These are phyloP conservation scores for Violaceomyces palustris DNA, from an alignment of 1,284 basidiomycete genomes.

Conservation along the genomic window DNA sequence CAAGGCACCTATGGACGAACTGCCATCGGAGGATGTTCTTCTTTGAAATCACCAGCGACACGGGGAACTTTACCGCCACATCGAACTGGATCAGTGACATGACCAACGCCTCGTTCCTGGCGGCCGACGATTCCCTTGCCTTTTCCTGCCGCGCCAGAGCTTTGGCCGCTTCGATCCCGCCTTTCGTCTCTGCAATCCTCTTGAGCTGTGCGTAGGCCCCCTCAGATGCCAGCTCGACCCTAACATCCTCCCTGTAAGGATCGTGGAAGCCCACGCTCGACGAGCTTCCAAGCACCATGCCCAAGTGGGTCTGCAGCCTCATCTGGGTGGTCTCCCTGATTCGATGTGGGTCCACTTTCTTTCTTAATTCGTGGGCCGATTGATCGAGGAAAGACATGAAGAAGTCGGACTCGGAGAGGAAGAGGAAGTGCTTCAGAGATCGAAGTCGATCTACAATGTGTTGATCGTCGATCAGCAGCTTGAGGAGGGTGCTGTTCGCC, in stretches of 20 bases:
- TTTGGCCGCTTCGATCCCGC: conserved; percentile 48
- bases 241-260: conserved; percentile 48
- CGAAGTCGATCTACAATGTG: conserved; percentile 44
- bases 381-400: conserved; percentile 49
- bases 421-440: conserved; percentile 50
- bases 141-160: conserved; percentile 5
- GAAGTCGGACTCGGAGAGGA: conserved; percentile 48
- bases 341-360: conserved; percentile 41
- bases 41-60: conserved; percentile 51
- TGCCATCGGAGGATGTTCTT: conserved; percentile 52
- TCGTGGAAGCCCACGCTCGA: conserved; percentile 47
- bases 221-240: conserved; percentile 46
- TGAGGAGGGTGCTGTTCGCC: conserved; percentile 46
- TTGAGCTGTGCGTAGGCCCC: conserved; percentile 50
- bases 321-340: conserved; percentile 55
- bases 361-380: conserved; percentile 43
- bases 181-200: conserved; percentile 51
- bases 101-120: conserved; percentile 54
- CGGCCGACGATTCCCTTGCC: conserved; percentile 22
- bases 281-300: conserved; percentile 47
- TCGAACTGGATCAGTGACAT: conserved; percentile 48
- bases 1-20: conserved; percentile 45
- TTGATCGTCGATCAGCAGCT: conserved; percentile 45
- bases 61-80: conserved; percentile 49
- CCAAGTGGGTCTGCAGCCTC: conserved; percentile 49